phyloP scores from a whole-genome alignment of 352 stramenopile species.

The Globisporangium acanthophoron region DNA sequence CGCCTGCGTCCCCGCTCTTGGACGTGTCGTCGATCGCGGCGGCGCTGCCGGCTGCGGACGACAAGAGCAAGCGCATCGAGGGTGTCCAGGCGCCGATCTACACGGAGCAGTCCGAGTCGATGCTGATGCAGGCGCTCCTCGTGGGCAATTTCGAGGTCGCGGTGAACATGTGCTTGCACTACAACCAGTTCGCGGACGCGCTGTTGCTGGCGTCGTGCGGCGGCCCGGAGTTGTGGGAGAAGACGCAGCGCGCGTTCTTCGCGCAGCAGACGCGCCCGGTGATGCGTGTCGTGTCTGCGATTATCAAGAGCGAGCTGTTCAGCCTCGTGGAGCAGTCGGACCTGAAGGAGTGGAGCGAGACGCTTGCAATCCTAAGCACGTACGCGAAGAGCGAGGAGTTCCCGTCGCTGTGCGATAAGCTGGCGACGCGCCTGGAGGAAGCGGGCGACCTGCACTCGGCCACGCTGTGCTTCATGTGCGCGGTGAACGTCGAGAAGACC shows the following conservation, averaged over 20 bases:
- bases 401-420: slow-evolving; percentile 90
- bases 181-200: slow-evolving; percentile 95
- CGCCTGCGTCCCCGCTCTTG: slow-evolving; percentile 32
- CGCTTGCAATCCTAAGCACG: slow-evolving; percentile 95
- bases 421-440: slow-evolving; percentile 90
- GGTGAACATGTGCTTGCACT: slow-evolving; percentile 95
- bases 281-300: slow-evolving; percentile 93
- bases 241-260: slow-evolving; percentile 95
- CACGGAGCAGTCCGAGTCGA: slow-evolving; percentile 88
- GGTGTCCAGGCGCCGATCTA: slow-evolving; percentile 60
- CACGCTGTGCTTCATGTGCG: slow-evolving; percentile 97
- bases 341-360: slow-evolving; percentile 95
- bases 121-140: slow-evolving; percentile 94
- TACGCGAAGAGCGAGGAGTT: slow-evolving; percentile 98
- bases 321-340: slow-evolving; percentile 86
- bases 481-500: slow-evolving; percentile 87
- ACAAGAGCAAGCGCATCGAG: slow-evolving; percentile 73
- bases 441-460: slow-evolving; percentile 89
- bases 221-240: slow-evolving; percentile 93
- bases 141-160: slow-evolving; percentile 98
- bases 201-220: slow-evolving; percentile 92
- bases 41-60: slow-evolving; percentile 48
- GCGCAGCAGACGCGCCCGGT: slow-evolving; percentile 88
- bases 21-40: slow-evolving; percentile 43
- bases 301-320: slow-evolving; percentile 93